A percentile compares a stretch with the other conserved stretches of the same genome.
These are phyloP conservation scores for Cercospora brassicicola DNA, from an alignment of 2,329 filamentous ascomycete genomes.

Conservation along the genomic window DNA sequence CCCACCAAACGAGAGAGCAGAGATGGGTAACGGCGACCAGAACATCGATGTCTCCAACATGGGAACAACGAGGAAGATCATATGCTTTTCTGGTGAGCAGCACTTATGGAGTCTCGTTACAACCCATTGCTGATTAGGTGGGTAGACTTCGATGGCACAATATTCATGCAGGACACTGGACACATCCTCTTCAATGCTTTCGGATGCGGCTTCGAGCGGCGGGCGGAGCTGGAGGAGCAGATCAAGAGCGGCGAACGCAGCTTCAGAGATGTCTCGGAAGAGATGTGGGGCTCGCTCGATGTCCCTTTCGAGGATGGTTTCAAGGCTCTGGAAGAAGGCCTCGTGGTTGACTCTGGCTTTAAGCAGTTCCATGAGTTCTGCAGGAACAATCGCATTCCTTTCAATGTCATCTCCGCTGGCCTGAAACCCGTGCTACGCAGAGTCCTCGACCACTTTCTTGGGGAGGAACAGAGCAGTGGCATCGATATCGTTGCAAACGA, in stretches of 20 bases:
- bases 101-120: constrained; percentile 15
- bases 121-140: neutral
- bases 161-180: constrained; percentile 65
- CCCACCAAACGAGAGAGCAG: constrained; percentile 34
- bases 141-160: constrained; percentile 70
- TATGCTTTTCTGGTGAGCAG: constrained; percentile 57
- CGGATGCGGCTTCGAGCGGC: constrained; percentile 60
- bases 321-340: constrained; percentile 60
- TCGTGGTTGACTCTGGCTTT: constrained; percentile 66
- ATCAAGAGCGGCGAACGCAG: constrained; percentile 65
- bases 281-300: constrained; percentile 68
- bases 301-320: constrained; percentile 69
- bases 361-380: constrained; percentile 65
- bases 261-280: constrained; percentile 69
- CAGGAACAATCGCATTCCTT: constrained; percentile 62
- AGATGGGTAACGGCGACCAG: constrained; percentile 17
- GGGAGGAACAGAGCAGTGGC: constrained; percentile 58
- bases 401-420: constrained; percentile 69
- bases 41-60: constrained; percentile 28
- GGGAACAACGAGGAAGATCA: constrained; percentile 56
- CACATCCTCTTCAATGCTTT: constrained; percentile 67
- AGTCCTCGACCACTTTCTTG: constrained; percentile 65
- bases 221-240: constrained; percentile 61
- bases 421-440: constrained; percentile 63
- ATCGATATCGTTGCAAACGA: constrained; percentile 71